Percentiles rank a stretch among this genome's conserved stretches.
phyloP scores from a whole-genome alignment of 768 basidiomycete species.

The Mycena sanguinolenta region DNA sequence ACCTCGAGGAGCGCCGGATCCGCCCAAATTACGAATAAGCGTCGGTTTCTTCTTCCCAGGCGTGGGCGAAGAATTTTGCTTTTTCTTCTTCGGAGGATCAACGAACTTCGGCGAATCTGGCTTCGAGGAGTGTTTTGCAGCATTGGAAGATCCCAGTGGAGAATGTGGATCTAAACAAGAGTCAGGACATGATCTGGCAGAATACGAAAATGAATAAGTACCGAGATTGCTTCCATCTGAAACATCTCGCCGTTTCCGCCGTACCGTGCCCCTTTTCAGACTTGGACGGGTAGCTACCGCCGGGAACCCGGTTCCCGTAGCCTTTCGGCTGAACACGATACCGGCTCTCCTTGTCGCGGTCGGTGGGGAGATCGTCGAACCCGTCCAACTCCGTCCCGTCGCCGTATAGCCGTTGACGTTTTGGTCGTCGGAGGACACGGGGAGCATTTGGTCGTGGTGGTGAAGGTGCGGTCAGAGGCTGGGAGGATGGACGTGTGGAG shows the following conservation, averaged over 20 bases:
- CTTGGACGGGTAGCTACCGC: constrained; percentile 61
- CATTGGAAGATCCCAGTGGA: constrained; percentile 56
- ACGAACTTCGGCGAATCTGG: constrained; percentile 63
- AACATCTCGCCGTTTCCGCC: constrained; percentile 67
- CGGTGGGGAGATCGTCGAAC: constrained; percentile 89
- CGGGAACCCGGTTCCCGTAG: constrained; percentile 72
- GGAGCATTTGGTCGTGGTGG: constrained; percentile 62
- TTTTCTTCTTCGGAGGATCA: constrained; percentile 63
- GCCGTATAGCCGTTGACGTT: constrained; percentile 81
- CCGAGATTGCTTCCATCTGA: constrained; percentile 56
- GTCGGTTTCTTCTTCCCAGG: constrained; percentile 82
- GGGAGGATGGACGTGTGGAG: constrained; percentile 54
- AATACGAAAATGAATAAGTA: constrained; percentile 43
- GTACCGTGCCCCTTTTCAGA: constrained; percentile 68
- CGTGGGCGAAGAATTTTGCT: constrained; percentile 61
- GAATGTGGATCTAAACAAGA: constrained; percentile 37
- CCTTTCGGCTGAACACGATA: constrained; percentile 84
- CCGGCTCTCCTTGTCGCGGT: constrained; percentile 83
- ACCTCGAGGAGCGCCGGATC: constrained; percentile 81
- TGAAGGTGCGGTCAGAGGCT: constrained; percentile 45
- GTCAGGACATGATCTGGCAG: constrained; percentile 12
- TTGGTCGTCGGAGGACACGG: constrained; percentile 81
- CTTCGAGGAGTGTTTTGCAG: constrained; percentile 68
- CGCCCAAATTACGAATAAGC: constrained; percentile 87
- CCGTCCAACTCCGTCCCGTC: constrained; percentile 92